Evolutionary conservation across 257 asterid species (phyloP), one percentile per base, ranked within the genome.

Genomic region (Ligustrum vulgare): DNA sequence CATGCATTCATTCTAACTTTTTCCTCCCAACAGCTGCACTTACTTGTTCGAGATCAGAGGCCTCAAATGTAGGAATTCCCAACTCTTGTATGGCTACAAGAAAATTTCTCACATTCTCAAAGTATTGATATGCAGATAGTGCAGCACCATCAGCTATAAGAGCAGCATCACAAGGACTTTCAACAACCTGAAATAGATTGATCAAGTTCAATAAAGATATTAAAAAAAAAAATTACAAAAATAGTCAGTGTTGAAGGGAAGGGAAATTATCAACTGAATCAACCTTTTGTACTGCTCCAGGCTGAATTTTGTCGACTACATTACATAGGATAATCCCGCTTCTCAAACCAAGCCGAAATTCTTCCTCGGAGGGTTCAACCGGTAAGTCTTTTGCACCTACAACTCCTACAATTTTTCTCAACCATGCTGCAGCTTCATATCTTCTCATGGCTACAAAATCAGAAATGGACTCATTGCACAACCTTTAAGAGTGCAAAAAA

Each of bases 281-380:
- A n/a, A 91, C 99, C 96, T 93, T 95, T 67, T 83, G 87, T 75
- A 95, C 97, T 64, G 96, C 92, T 68, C 99, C 99, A 18, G 91
- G 90, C 74, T 91, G 97, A 83, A 95, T 83, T 83, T 89, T 93
- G 74, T 95, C 93, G 25, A 95, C 90, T 22, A 76, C 97, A 82
- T 84, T 91, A 86, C 99, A 95, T 22, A 95, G 98, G 73, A 95
- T 85, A 43, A 95, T 93, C 65, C 99, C 99, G 80, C 97, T 95
- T 76, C 98, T 89, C 63, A 95, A 85, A 23, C 94, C 98, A 71
- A 93, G 82, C 80, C 98, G 86, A 78, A 95, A 91, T 76, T 93
- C 98, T 74, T 93, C 99, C 83, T 95, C 99, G 8, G 99, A 91
- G 74, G 98, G 99, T 84, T 95, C 99, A 0, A 96, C 88, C 0